Conservation (phyloP, 495 filamentous ascomycete genomes). For the Hypoxylon trugodes region DNA sequence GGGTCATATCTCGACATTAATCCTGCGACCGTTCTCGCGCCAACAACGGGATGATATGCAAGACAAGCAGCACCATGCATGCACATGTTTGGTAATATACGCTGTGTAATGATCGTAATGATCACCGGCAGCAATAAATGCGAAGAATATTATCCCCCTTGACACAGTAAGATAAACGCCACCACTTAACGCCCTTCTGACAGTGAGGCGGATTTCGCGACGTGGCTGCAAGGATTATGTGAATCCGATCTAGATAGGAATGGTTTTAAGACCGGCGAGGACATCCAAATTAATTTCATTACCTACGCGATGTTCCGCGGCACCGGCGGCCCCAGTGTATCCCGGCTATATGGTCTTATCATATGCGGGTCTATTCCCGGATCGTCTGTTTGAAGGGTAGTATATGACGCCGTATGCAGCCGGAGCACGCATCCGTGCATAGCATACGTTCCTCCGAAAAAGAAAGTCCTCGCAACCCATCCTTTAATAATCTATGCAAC, state of each 20-base stretch:
- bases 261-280: slow-evolving; percentile 12
- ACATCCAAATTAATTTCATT: not conserved
- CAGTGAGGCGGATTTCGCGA: slow-evolving; percentile 33
- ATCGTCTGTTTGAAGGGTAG: slow-evolving; percentile 23
- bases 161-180: slow-evolving; percentile 8
- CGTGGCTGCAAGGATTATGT: slow-evolving; percentile 33
- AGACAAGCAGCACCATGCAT: slow-evolving; percentile 28
- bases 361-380: slow-evolving; percentile 25
- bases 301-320: slow-evolving; percentile 23
- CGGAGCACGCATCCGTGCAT: slow-evolving; percentile 26
- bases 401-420: slow-evolving; percentile 40
- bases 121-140: not conserved
- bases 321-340: slow-evolving; percentile 31
- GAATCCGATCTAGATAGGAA: slow-evolving; percentile 34
- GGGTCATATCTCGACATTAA: slow-evolving; percentile 26
- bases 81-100: slow-evolving; percentile 28
- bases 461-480: slow-evolving; percentile 29
- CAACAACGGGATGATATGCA: slow-evolving; percentile 26
- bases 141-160: slow-evolving; percentile 1
- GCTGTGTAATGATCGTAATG: slow-evolving; percentile 29
- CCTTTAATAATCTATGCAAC: slow-evolving; percentile 38
- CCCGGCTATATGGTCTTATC: slow-evolving; percentile 34
- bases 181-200: slow-evolving; percentile 1
- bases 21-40: slow-evolving; percentile 10
- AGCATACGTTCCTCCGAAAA: slow-evolving; percentile 19